Conservation (phyloP, 345 rosid genomes). For the Corchorus olitorius region DNA sequence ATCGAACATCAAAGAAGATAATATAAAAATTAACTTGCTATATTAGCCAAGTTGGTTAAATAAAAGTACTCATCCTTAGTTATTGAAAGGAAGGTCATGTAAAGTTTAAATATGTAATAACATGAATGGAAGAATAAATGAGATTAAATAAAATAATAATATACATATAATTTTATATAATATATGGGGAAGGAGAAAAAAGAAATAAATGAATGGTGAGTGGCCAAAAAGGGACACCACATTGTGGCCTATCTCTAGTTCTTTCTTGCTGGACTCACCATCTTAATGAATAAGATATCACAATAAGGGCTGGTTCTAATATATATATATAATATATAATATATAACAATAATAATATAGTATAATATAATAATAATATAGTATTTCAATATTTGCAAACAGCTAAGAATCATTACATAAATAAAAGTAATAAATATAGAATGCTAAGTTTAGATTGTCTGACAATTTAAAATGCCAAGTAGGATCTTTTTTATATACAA, state of each 20-base stretch:
- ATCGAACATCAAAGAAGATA: no score
- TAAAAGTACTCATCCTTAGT: not conserved
- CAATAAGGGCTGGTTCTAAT: not conserved
- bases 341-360: not conserved
- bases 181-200: no score
- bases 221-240: not conserved
- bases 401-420: conserved; percentile 23
- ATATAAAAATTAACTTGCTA: not conserved
- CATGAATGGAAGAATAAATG: not conserved
- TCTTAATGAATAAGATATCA: conserved; percentile 7
- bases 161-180: not conserved
- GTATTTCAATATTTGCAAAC: conserved; percentile 20
- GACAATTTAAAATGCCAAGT: conserved; percentile 12
- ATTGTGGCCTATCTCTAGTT: not conserved
- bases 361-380: not conserved
- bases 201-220: not conserved
- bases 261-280: conserved; percentile 19
- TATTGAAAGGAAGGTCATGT: not conserved
- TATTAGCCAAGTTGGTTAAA: not conserved
- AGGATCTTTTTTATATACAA: not conserved
- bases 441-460: not conserved
- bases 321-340: not conserved
- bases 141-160: not conserved
- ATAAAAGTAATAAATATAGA: not conserved
- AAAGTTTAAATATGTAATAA: not conserved